A percentile compares a stretch with the other conserved stretches of the same genome.
Evolutionary conservation across 352 stramenopile genomes (phyloP).

Genomic region (Phytophthora parvispora): DNA sequence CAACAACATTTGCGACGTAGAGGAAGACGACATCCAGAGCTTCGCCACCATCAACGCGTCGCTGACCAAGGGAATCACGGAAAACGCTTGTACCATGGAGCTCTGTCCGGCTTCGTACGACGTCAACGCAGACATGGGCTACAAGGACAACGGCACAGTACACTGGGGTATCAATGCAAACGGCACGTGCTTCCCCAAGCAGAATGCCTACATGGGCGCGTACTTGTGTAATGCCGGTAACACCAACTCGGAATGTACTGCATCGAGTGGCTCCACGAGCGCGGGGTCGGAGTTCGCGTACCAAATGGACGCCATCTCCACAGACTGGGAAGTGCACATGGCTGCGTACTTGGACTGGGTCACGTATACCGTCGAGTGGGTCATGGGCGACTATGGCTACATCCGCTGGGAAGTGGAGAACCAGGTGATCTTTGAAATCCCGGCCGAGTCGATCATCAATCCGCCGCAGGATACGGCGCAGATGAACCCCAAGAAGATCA

Average conservation of each 20-base stretch:
- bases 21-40: slow-evolving; percentile 27
- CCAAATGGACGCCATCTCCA: slow-evolving; percentile 94
- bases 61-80: slow-evolving; percentile 32
- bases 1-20: slow-evolving; percentile 42
- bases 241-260: slow-evolving; percentile 27
- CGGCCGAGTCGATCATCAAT: slow-evolving; percentile 13
- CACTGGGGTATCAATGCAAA: slow-evolving; percentile 39
- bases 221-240: slow-evolving; percentile 52
- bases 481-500: slow-evolving; percentile 55
- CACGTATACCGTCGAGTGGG: slow-evolving; percentile 18
- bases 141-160: slow-evolving; percentile 28
- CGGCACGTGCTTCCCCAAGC: slow-evolving; percentile 29
- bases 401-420: slow-evolving; percentile 17
- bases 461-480: slow-evolving; percentile 68
- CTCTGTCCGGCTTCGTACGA: slow-evolving; percentile 41
- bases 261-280: slow-evolving; percentile 28
- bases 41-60: slow-evolving; percentile 33
- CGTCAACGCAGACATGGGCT: slow-evolving; percentile 35
- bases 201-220: slow-evolving; percentile 40
- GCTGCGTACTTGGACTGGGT: slow-evolving; percentile 65
- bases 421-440: slow-evolving; percentile 17
- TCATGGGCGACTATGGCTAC: slow-evolving; percentile 16
- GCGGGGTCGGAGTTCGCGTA: slow-evolving; percentile 41
- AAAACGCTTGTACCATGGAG: slow-evolving; percentile 37
- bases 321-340: slow-evolving; percentile 86